Evolutionary conservation across 371 early-diverging fungal species (phyloP).

Genomic region (Paraphysoderma sedebokerense): DNA sequence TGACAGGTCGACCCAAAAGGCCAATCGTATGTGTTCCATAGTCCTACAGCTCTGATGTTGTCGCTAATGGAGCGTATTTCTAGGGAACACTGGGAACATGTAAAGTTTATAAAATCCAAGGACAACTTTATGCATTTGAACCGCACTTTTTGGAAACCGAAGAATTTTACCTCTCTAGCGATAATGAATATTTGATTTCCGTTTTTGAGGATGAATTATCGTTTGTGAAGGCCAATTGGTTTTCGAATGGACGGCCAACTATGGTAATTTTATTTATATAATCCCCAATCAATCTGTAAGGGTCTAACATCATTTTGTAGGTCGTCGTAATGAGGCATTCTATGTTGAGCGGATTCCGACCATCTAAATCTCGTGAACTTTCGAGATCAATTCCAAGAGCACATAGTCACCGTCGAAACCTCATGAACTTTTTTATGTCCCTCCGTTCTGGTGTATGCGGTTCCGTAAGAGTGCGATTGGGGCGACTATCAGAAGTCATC

Average conservation of each 20-base stretch:
- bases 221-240: slow-evolving; percentile 61
- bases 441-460: slow-evolving; percentile 49
- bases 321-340: slow-evolving; percentile 52
- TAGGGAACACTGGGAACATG: slow-evolving; percentile 61
- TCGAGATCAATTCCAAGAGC: not conserved
- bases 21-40: too few species aligned
- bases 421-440: slow-evolving; percentile 70
- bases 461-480: slow-evolving; percentile 51
- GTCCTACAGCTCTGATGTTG: too few species aligned
- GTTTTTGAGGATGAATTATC: slow-evolving; percentile 59
- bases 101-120: slow-evolving; percentile 64
- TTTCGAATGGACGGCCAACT: slow-evolving; percentile 62
- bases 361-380: not conserved
- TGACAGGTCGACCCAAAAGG: slow-evolving; percentile 61
- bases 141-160: slow-evolving; percentile 79
- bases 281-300: too few species aligned
- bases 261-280: too few species aligned
- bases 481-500: slow-evolving; percentile 52
- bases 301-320: too few species aligned
- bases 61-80: slow-evolving; percentile 6
- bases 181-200: slow-evolving; percentile 60
- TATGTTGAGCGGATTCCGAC: slow-evolving; percentile 42
- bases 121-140: slow-evolving; percentile 64
- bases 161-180: slow-evolving; percentile 66
- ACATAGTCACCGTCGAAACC: slow-evolving; percentile 31